Evolutionary conservation across 306 rosid species (phyloP).

Genomic region (Lagenaria siceraria): DNA sequence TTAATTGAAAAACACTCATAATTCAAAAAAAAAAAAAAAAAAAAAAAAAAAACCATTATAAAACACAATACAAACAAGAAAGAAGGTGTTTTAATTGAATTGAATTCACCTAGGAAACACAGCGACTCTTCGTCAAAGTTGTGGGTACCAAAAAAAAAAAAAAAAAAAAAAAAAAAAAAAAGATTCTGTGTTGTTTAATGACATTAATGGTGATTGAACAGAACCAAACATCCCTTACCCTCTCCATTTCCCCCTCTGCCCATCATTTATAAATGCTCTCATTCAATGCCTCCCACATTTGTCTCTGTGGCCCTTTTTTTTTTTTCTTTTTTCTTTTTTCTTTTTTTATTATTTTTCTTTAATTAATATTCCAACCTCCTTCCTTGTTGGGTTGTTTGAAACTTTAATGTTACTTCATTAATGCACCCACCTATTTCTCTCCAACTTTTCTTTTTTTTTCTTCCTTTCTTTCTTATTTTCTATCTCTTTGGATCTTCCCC

Average conservation of each 20-base stretch:
- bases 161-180: background rate
- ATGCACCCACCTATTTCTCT: constrained; percentile 29
- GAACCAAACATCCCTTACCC: constrained; percentile 56
- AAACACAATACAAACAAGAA: background rate
- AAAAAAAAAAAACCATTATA: background rate
- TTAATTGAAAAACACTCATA: constrained; percentile 6
- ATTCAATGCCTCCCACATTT: constrained; percentile 64
- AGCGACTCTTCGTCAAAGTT: background rate
- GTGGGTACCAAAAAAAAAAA: background rate
- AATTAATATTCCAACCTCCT: constrained; percentile 72
- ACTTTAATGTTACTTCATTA: constrained; percentile 56
- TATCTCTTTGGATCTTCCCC: constrained; percentile 18
- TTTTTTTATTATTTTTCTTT: constrained; percentile 27
- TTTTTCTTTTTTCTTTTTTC: constrained; percentile 24
- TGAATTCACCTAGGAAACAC: background rate
- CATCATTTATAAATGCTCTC: constrained; percentile 48
- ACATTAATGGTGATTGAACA: constrained; percentile 58
- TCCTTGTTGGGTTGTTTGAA: constrained; percentile 59
- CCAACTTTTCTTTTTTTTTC: background rate
- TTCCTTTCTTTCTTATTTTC: constrained; percentile 25
- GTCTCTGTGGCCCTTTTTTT: constrained; percentile 56
- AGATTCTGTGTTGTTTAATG: constrained; percentile 20
- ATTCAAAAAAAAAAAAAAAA: background rate
- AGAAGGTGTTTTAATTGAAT: background rate
- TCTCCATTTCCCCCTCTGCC: constrained; percentile 10